phyloP scores from a whole-genome alignment of 495 filamentous ascomycete genomes.

The Symbiotaphrina buchneri region DNA sequence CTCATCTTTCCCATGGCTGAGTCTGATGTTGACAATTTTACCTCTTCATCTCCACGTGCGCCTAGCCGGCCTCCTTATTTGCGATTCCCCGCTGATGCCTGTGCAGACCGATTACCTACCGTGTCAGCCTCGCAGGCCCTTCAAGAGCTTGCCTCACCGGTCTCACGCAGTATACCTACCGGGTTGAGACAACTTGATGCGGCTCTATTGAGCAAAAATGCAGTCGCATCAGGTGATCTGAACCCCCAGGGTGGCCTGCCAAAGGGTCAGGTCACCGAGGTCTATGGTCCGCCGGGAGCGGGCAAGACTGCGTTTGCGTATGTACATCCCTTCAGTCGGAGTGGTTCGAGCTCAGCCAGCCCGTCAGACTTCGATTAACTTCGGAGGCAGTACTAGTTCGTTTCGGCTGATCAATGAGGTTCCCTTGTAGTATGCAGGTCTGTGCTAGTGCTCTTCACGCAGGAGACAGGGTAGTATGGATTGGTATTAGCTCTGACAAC shows the following conservation, averaged over 20 bases:
- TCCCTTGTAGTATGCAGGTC: conserved; percentile 35
- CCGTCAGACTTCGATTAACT: not conserved
- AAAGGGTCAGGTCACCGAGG: conserved; percentile 63
- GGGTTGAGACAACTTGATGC: conserved; percentile 20
- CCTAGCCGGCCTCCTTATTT: not conserved
- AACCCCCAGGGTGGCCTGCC: conserved; percentile 10
- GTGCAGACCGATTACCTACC: conserved; percentile 55
- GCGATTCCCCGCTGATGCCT: conserved; percentile 3
- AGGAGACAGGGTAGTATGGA: conserved; percentile 55
- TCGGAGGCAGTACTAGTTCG: not conserved
- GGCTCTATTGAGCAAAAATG: conserved; percentile 40
- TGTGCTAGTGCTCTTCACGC: conserved; percentile 36
- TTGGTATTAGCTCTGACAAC: conserved; percentile 34
- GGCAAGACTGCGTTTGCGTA: conserved; percentile 80
- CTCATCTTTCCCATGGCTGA: not conserved
- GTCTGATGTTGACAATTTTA: not conserved
- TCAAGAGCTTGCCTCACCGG: conserved; percentile 29
- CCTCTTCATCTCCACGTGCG: conserved; percentile 1
- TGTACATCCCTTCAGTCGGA: conserved; percentile 7
- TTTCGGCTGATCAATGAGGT: too few species aligned
- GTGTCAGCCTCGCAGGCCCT: conserved; percentile 74
- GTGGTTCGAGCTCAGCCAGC: not conserved
- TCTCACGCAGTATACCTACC: conserved; percentile 34
- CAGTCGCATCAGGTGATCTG: conserved; percentile 13
- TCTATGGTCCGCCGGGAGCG: conserved; percentile 71